Percentiles rank a stretch among this genome's conserved stretches.
phyloP scores from a whole-genome alignment of 805 yeast genomes.

The Sungouiella blattae region DNA sequence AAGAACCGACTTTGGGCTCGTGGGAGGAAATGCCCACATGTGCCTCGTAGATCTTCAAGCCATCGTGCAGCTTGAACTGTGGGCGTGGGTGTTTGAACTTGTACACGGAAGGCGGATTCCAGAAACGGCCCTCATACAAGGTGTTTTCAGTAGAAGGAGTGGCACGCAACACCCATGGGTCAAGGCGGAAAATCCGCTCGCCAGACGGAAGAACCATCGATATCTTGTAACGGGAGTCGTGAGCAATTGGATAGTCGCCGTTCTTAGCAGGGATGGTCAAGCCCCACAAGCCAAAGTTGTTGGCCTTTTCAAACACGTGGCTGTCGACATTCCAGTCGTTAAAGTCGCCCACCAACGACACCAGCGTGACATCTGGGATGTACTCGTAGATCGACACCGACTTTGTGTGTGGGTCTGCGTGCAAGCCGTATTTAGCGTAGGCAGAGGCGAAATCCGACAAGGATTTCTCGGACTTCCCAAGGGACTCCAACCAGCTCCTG shows the following conservation, averaged over 20 bases:
- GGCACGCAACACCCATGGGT: constrained; percentile 87
- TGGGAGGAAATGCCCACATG: constrained; percentile 94
- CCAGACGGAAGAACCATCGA: constrained; percentile 64
- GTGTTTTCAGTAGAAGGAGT: constrained; percentile 58
- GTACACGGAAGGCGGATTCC: constrained; percentile 71
- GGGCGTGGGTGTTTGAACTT: constrained; percentile 67
- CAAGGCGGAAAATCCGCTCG: constrained; percentile 70
- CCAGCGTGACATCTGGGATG: constrained; percentile 82
- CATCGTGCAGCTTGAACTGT: constrained; percentile 32
- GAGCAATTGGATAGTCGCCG: constrained; percentile 67
- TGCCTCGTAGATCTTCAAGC: constrained; percentile 84
- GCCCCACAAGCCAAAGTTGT: constrained; percentile 70
- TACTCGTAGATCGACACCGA: constrained; percentile 71
- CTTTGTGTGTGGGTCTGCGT: constrained; percentile 49
- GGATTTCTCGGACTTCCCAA: constrained; percentile 55
- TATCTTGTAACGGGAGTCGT: constrained; percentile 75
- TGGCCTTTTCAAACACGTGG: constrained; percentile 51
- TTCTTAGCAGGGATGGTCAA: constrained; percentile 54
- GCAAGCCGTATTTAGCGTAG: constrained; percentile 74
- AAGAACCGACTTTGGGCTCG: constrained; percentile 79
- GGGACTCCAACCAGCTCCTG: constrained; percentile 54
- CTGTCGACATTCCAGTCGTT: constrained; percentile 69
- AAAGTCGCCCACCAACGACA: constrained; percentile 88
- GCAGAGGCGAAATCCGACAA: constrained; percentile 70
- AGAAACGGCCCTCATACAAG: constrained; percentile 81